A percentile compares a stretch with the other conserved stretches of the same genome.
Evolutionary conservation across 2,329 filamentous ascomycete genomes (phyloP).

Genomic region (Paracoccidioides lutzii): DNA sequence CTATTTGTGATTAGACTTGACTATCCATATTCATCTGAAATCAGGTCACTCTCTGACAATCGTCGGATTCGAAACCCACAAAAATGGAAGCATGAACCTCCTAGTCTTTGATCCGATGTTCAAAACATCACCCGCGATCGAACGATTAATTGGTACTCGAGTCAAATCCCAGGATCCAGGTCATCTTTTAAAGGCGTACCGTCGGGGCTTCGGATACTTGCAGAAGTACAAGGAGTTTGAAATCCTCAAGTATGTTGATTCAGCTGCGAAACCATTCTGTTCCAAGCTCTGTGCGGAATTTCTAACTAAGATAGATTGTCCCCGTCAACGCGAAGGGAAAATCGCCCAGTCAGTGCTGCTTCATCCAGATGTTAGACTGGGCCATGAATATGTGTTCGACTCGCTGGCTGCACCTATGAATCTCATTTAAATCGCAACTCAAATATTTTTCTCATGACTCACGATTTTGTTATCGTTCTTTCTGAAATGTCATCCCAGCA

Average conservation of each 20-base stretch:
- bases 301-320: neutral
- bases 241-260: constrained; percentile 48
- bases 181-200: constrained; percentile 56
- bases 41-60: constrained; percentile 80
- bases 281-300: neutral
- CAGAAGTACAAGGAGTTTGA: constrained; percentile 66
- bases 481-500: too few relatives aligned
- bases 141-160: constrained; percentile 39
- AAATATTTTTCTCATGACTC: too few relatives aligned
- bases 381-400: too few relatives aligned
- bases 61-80: constrained; percentile 62
- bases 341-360: neutral
- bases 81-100: constrained; percentile 52
- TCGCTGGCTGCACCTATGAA: too few relatives aligned
- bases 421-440: too few relatives aligned
- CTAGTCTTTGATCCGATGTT: constrained; percentile 84
- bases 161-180: constrained; percentile 34
- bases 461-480: too few relatives aligned
- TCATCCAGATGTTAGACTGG: too few relatives aligned
- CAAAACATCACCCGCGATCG: constrained; percentile 52
- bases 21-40: neutral
- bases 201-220: constrained; percentile 55
- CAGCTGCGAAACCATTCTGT: neutral
- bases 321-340: neutral
- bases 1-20: neutral